Percentiles rank a stretch among this genome's conserved stretches.
Conservation (phyloP, 352 stramenopile species). For the Globisporangium megalacanthum region DNA sequence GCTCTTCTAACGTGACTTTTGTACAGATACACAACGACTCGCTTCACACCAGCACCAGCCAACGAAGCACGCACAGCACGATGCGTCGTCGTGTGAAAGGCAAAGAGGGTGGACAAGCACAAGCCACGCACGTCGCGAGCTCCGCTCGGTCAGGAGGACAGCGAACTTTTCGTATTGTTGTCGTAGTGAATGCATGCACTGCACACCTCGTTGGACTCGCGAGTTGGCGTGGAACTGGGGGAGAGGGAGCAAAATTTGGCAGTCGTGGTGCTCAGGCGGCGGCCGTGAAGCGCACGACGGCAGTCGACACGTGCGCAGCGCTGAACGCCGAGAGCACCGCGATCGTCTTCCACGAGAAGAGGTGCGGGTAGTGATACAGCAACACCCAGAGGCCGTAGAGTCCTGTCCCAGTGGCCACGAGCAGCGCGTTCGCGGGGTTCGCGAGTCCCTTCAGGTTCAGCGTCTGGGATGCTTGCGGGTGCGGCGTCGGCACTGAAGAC, state of each 20-base stretch:
- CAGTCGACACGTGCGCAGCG: constrained; percentile 49
- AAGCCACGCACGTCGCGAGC: too few species aligned
- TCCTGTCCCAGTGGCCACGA: constrained; percentile 54
- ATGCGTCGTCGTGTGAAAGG: too few species aligned
- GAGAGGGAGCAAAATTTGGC: neutral
- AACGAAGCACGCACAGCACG: too few species aligned
- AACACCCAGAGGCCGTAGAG: constrained; percentile 75
- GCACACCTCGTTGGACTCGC: too few species aligned
- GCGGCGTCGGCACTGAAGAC: constrained; percentile 25
- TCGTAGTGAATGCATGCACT: neutral
- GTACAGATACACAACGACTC: too few species aligned
- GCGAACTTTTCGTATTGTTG: constrained; percentile 1
- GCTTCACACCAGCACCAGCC: too few species aligned
- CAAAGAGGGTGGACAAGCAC: too few species aligned
- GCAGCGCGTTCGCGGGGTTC: constrained; percentile 51
- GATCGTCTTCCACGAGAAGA: constrained; percentile 73
- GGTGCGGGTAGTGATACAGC: constrained; percentile 75
- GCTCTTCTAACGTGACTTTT: too few species aligned
- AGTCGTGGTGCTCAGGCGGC: neutral
- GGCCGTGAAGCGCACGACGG: constrained; percentile 42
- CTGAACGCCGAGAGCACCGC: constrained; percentile 63
- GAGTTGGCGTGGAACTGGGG: neutral
- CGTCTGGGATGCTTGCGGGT: constrained; percentile 34
- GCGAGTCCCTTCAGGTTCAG: constrained; percentile 47
- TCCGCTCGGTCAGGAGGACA: neutral